Evolutionary conservation across 2,329 filamentous ascomycete genomes (phyloP).

Genomic region (Grosmannia clavigera): DNA sequence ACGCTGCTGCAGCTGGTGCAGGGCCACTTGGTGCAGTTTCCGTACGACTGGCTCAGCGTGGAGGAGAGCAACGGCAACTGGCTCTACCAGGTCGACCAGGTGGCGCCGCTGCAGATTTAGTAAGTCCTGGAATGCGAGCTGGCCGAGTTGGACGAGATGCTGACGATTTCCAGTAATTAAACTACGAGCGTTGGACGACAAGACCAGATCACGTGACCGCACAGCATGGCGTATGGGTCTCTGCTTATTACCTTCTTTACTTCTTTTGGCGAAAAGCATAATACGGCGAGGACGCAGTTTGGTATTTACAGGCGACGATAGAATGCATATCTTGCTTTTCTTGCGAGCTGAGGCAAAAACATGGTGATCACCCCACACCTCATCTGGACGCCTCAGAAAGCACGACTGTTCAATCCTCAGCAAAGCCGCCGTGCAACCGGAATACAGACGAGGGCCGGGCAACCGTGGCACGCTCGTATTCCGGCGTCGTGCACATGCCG

Average conservation of each 20-base stretch:
- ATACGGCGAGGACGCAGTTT: background rate
- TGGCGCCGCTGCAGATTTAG: conserved; percentile 97
- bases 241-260: background rate
- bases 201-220: background rate
- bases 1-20: conserved; percentile 71
- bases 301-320: background rate
- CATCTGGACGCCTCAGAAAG: no score
- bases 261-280: background rate
- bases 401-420: no score
- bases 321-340: no score
- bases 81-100: conserved; percentile 91
- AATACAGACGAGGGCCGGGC: no score
- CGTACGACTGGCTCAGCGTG: conserved; percentile 86
- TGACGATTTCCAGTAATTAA: background rate
- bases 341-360: background rate
- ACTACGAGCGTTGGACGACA: no score
- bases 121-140: conserved; percentile 34
- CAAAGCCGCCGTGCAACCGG: no score
- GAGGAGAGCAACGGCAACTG: conserved; percentile 92
- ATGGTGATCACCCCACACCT: no score
- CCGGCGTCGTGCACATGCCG: no score
- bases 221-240: background rate
- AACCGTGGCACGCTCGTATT: no score
- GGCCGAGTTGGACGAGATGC: background rate
- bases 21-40: conserved; percentile 81